Evolutionary conservation across 306 rosid species (phyloP), one percentile per base, ranked within the genome.

Genomic region (Cercis canadensis): DNA sequence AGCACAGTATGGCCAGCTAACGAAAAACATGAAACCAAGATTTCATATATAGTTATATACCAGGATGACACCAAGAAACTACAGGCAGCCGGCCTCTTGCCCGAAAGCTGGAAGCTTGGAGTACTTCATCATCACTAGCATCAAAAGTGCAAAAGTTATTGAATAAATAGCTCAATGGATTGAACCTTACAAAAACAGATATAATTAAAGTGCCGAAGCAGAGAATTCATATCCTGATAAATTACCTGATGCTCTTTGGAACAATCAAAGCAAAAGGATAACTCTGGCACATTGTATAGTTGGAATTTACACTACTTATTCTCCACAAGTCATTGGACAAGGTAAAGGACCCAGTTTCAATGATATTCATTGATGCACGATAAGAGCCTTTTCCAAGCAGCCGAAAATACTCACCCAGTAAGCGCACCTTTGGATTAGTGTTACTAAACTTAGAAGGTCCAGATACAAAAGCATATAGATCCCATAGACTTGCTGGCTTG

Each of bases 241-340:
- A 85, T 80, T 86, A 94, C 99, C 88, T 80, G 50, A 94, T 82
- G 71, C 67, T 47, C 58, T 83, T 83, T 67, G 97, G 99, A 75
- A 94, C 84, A 57, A 94, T 82, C 86, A 94, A 83, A 74, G 99
- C 96, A 82, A 91, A 94, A 74, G 99, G 99, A 78, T 94, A 94
- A 75, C 62, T 94, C 73, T 76, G 96, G 82, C 96, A 94, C 87
- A 91, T 55, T 65, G 84, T 62, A 78, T 91, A 89, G 75, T 47
- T 78, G 70, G 86, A 86, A 74, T 94, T 94, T 75, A 89, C 72
- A 51, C 83, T 75, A 70, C 91, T 94, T 81, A 94, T 91, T 80
- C 99, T 91, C 97, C 96, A 94, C 59, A 86, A 70, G 51, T 89
- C 87, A 83, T 89, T 94, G 67, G 95, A 91, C 67, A 85, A 67